phyloP scores from a whole-genome alignment of 2,329 filamentous ascomycete genomes.

The Fusarium sp. region DNA sequence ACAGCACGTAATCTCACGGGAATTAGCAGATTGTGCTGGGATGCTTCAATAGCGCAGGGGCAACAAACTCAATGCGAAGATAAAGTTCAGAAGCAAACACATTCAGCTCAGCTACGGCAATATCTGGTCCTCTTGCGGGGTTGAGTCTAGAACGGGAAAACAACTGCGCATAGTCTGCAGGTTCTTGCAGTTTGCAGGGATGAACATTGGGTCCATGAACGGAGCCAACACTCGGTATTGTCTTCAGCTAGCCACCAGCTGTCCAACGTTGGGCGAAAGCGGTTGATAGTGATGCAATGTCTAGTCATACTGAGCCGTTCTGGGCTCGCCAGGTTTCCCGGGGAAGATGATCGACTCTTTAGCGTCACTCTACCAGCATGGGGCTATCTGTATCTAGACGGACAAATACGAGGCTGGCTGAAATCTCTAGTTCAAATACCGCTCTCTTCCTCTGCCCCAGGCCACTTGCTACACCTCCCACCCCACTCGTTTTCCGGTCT shows the following conservation, averaged over 20 bases:
- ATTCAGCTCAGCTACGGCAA: no score
- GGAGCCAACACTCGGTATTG: neutral
- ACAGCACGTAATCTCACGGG: no score
- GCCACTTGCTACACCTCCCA: neutral
- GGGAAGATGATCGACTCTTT: neutral
- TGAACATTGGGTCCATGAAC: neutral
- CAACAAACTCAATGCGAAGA: no score
- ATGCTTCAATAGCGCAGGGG: no score
- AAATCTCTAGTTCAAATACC: conserved; percentile 2
- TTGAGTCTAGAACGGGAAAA: no score
- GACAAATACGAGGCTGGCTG: neutral
- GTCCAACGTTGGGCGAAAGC: neutral
- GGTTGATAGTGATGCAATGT: neutral
- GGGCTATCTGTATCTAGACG: neutral
- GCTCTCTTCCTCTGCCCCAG: neutral
- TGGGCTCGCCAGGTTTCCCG: neutral
- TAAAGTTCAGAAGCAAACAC: no score
- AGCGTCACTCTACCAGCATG: neutral
- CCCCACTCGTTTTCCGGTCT: conserved; percentile 1
- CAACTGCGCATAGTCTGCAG: no score
- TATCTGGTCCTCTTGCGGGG: no score
- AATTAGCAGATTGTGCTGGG: no score
- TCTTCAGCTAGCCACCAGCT: neutral
- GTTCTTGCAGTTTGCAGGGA: neutral
- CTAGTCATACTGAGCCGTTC: neutral